Percentiles rank a stretch among this genome's conserved stretches.
phyloP scores from a whole-genome alignment of 148 eudicot genomes.

The Rhododendron henanense region DNA sequence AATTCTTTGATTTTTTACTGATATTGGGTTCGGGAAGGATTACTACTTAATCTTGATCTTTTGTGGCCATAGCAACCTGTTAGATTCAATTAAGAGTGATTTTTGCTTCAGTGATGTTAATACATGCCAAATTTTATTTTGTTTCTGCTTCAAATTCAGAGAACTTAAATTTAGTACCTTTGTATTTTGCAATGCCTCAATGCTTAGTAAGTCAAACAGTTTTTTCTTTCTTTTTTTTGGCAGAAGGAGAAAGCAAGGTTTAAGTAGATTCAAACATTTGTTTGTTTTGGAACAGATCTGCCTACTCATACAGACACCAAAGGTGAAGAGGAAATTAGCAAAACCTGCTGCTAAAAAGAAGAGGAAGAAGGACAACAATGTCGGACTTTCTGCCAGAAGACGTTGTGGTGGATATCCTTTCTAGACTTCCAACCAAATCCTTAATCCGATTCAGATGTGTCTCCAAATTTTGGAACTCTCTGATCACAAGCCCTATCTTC shows the following conservation, averaged over 20 bases:
- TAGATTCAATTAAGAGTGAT: not conserved
- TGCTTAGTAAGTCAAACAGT: not conserved
- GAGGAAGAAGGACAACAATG: not conserved
- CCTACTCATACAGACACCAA: not conserved
- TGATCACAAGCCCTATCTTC: not conserved
- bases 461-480: not conserved
- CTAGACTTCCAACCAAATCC: not conserved
- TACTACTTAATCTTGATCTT: not conserved
- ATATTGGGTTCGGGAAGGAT: not conserved
- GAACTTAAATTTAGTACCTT: no score
- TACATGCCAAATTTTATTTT: not conserved
- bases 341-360: not conserved
- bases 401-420: not conserved
- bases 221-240: not conserved
- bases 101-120: not conserved
- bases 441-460: not conserved
- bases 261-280: not conserved
- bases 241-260: not conserved
- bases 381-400: not conserved
- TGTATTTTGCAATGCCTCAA: not conserved
- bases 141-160: not conserved
- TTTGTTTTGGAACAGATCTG: not conserved
- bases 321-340: not conserved
- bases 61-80: not conserved
- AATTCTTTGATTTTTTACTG: not conserved